phyloP scores from a whole-genome alignment of 179 eudicot genomes.

The Beta corolliflora region DNA sequence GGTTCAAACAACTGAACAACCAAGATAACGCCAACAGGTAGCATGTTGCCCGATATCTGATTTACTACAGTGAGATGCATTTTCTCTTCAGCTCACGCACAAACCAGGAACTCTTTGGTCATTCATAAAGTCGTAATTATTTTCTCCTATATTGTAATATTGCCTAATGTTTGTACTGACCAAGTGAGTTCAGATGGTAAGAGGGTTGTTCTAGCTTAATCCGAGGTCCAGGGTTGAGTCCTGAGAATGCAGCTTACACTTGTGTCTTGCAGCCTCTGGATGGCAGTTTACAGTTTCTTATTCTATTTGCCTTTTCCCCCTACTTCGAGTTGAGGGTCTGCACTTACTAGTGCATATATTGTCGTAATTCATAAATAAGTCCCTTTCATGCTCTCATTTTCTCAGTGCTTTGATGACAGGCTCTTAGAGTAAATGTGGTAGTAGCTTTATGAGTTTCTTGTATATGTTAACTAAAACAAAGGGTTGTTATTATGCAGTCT shows the following conservation, averaged over 20 bases:
- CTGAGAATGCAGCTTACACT: too few relatives aligned
- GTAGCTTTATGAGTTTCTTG: not conserved
- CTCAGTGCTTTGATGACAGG: not conserved
- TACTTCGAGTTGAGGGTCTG: not conserved
- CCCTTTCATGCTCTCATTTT: not conserved
- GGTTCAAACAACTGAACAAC: not conserved
- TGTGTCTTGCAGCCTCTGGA: too few relatives aligned
- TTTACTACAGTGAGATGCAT: not conserved
- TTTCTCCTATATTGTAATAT: too few relatives aligned
- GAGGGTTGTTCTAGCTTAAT: too few relatives aligned
- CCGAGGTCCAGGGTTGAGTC: too few relatives aligned
- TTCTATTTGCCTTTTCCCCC: not conserved
- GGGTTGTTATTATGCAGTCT: slow-evolving; percentile 56
- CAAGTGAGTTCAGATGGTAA: not conserved
- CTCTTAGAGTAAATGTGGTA: not conserved
- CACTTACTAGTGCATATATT: not conserved
- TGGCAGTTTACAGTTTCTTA: not conserved
- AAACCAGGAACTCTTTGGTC: not conserved
- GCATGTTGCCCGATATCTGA: not conserved
- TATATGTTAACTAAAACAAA: slow-evolving; percentile 1
- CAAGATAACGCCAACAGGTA: not conserved
- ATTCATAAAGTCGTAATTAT: not conserved
- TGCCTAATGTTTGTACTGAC: not conserved
- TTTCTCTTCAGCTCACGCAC: not conserved
- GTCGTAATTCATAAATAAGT: not conserved